Conservation (phyloP, 768 basidiomycete genomes). For the Xerocomellus chrysenteron region DNA sequence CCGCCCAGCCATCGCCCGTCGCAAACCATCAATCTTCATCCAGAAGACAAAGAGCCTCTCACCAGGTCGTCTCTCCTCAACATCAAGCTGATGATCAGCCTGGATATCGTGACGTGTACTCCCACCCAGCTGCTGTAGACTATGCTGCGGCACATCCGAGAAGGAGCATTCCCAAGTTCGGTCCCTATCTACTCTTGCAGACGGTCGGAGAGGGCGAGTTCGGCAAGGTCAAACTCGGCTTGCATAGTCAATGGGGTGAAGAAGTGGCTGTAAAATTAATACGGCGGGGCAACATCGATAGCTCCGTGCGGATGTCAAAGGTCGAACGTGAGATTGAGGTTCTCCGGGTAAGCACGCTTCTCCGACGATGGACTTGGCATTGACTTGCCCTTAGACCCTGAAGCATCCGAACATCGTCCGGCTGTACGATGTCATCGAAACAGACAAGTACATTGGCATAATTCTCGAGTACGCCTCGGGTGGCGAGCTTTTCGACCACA, state of each 20-base stretch:
- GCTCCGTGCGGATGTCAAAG: conserved; percentile 82
- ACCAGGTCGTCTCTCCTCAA: conserved; percentile 60
- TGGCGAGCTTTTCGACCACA: conserved; percentile 98
- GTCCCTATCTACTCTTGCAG: conserved; percentile 92
- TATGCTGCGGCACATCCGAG: conserved; percentile 80
- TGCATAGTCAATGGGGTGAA: conserved; percentile 91
- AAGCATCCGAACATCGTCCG: conserved; percentile 99
- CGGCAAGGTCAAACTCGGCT: conserved; percentile 97
- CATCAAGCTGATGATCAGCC: conserved; percentile 44
- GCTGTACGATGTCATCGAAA: conserved; percentile 97
- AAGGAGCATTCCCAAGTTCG: conserved; percentile 89
- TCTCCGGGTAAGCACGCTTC: conserved; percentile 62
- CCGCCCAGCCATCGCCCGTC: conserved; percentile 50
- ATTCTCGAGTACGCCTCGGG: conserved; percentile 98
- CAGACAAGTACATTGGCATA: conserved; percentile 99
- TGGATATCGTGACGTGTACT: conserved; percentile 70
- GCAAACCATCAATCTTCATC: conserved; percentile 40
- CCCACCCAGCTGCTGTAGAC: conserved; percentile 82
- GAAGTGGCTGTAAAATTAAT: conserved; percentile 99
- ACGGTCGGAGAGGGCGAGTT: conserved; percentile 99
- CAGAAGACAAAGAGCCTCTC: conserved; percentile 71
- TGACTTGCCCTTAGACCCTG: conserved; percentile 58
- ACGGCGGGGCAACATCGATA: conserved; percentile 88
- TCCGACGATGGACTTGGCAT: background rate
- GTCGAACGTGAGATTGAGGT: conserved; percentile 98